phyloP scores from a whole-genome alignment of 495 filamentous ascomycete species.

The Aspergillus funiculosus region DNA sequence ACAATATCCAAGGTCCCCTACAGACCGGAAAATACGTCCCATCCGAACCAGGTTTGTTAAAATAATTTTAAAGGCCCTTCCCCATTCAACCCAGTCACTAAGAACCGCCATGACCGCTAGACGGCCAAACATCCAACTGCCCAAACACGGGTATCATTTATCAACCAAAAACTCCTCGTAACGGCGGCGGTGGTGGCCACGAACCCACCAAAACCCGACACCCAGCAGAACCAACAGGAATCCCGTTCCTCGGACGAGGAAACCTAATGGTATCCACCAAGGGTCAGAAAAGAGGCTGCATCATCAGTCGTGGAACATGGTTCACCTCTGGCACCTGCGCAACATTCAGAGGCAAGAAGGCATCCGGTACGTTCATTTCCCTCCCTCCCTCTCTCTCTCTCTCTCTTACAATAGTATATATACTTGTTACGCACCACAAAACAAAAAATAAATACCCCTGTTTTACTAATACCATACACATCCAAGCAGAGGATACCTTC shows the following conservation, averaged over 20 bases:
- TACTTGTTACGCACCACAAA: no score
- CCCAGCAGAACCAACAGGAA: constrained; percentile 35
- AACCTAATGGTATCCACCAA: constrained; percentile 51
- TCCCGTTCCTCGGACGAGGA: constrained; percentile 51
- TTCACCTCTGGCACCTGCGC: constrained; percentile 65
- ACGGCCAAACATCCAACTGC: constrained; percentile 59
- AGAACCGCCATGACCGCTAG: constrained; percentile 27
- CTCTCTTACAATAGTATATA: no score
- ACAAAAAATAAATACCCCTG: background rate
- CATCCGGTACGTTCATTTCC: constrained; percentile 33
- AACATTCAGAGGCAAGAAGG: constrained; percentile 51
- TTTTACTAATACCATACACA: constrained; percentile 12
- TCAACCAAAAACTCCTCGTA: constrained; percentile 51
- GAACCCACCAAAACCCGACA: constrained; percentile 36
- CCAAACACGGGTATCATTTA: constrained; percentile 58
- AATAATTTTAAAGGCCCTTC: background rate
- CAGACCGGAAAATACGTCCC: constrained; percentile 72
- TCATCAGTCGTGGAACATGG: constrained; percentile 67
- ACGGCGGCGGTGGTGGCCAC: constrained; percentile 21
- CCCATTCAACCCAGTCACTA: background rate
- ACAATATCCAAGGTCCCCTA: constrained; percentile 70
- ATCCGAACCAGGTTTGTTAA: constrained; percentile 50
- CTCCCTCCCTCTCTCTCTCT: background rate
- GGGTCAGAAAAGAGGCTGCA: constrained; percentile 54
- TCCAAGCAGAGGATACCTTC: constrained; percentile 44